phyloP scores from a whole-genome alignment of 768 basidiomycete genomes.

The Naganishia kalamii region DNA sequence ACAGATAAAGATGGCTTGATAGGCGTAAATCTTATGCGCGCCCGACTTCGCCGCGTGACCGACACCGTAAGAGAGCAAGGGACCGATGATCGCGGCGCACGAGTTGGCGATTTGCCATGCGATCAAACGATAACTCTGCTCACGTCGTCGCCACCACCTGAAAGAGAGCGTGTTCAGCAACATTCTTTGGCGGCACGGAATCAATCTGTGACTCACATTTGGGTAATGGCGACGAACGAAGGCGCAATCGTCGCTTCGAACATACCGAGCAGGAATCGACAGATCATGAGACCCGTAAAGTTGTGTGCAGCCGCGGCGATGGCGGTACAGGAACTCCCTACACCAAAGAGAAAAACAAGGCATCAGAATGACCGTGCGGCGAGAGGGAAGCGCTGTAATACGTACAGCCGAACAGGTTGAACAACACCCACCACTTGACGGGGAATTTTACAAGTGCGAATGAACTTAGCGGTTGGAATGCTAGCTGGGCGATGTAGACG shows the following conservation, averaged over 20 bases:
- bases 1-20: slow-evolving; percentile 23
- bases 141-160: slow-evolving; percentile 11
- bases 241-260: slow-evolving; percentile 24
- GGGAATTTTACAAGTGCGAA: slow-evolving; percentile 50
- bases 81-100: slow-evolving; percentile 20
- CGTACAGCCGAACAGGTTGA: slow-evolving; percentile 15
- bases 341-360: not conserved
- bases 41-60: slow-evolving; percentile 7
- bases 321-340: slow-evolving; percentile 27
- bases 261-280: slow-evolving; percentile 19
- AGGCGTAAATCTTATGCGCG: slow-evolving; percentile 7
- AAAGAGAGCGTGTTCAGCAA: too few relatives aligned
- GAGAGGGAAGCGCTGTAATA: not conserved
- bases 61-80: slow-evolving; percentile 22
- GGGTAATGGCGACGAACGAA: slow-evolving; percentile 16
- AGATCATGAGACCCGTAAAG: slow-evolving; percentile 21
- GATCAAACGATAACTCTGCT: slow-evolving; percentile 19
- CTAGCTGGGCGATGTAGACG: slow-evolving; percentile 51
- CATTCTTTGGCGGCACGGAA: too few relatives aligned
- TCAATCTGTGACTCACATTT: too few relatives aligned
- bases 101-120: slow-evolving; percentile 22
- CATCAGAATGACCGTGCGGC: not conserved
- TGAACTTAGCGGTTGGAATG: slow-evolving; percentile 51
- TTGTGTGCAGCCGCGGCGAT: slow-evolving; percentile 22
- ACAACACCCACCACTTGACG: slow-evolving; percentile 42